Evolutionary conservation across 495 filamentous ascomycete genomes (phyloP).

Genomic region (Daldinia concentrica): DNA sequence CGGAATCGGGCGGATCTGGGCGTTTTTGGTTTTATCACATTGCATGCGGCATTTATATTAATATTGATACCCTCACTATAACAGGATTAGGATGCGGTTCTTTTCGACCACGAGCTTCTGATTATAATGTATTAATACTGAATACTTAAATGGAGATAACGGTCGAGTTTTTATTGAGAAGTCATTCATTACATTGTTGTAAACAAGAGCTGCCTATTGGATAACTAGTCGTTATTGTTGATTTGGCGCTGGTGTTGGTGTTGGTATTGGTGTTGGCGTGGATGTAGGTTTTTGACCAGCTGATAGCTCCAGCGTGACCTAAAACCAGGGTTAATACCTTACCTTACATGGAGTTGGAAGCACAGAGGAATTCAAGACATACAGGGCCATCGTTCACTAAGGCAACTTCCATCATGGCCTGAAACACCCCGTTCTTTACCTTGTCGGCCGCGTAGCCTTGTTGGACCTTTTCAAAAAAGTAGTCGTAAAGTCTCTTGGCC

Average conservation of each 20-base stretch:
- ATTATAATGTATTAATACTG: not conserved
- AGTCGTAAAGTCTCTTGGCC: constrained; percentile 81
- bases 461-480: constrained; percentile 80
- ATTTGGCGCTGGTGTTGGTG: constrained; percentile 14
- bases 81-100: constrained; percentile 9
- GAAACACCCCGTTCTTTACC: constrained; percentile 95
- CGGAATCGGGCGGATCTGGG: not conserved
- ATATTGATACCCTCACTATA: constrained; percentile 39
- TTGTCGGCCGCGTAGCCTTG: constrained; percentile 75
- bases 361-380: constrained; percentile 55
- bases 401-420: constrained; percentile 98
- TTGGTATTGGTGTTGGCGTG: constrained; percentile 7
- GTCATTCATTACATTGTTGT: not conserved
- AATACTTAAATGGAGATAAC: not conserved
- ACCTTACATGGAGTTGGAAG: constrained; percentile 8
- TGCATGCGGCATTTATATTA: constrained; percentile 10
- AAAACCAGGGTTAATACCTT: constrained; percentile 23
- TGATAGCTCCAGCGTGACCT: constrained; percentile 49
- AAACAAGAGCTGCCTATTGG: not conserved
- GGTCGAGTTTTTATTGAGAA: not conserved
- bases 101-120: constrained; percentile 1
- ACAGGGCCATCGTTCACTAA: constrained; percentile 95
- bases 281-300: constrained; percentile 34
- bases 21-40: constrained; percentile 8
- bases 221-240: constrained; percentile 3